phyloP scores from a whole-genome alignment of 2,329 filamentous ascomycete genomes.

The Exserohilum rostratum region DNA sequence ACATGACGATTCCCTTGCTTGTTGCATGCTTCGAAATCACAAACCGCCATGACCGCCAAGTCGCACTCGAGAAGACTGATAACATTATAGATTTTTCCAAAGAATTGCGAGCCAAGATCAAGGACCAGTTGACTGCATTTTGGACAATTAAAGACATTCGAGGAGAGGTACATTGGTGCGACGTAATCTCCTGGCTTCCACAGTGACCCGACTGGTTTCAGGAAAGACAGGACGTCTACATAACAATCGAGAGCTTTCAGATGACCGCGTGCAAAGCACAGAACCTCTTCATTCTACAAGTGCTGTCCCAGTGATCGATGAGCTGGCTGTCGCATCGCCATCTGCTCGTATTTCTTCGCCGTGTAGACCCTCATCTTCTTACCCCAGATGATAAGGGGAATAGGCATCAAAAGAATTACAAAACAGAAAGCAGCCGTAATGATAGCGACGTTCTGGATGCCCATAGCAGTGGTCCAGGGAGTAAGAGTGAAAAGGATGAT shows the following conservation, averaged over 20 bases:
- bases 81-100: constrained; percentile 3
- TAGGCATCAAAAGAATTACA: constrained; percentile 33
- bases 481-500: constrained; percentile 56
- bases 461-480: constrained; percentile 50
- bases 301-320: constrained; percentile 12
- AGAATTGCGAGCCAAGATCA: not conserved
- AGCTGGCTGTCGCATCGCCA: constrained; percentile 18
- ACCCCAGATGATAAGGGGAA: constrained; percentile 21
- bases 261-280: not conserved
- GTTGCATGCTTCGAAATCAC: constrained; percentile 10
- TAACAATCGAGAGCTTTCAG: not conserved
- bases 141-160: constrained; percentile 9
- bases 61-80: not conserved
- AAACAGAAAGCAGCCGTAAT: constrained; percentile 47
- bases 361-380: constrained; percentile 19
- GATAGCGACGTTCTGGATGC: constrained; percentile 51
- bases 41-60: not conserved
- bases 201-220: not conserved
- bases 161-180: constrained; percentile 8
- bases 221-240: not conserved
- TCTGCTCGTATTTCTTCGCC: constrained; percentile 13
- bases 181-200: constrained; percentile 6
- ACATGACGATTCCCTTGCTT: not conserved
- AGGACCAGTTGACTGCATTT: constrained; percentile 7
- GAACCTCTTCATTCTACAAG: not conserved